Percentiles rank a stretch among this genome's conserved stretches.
Conservation (phyloP, 805 yeast genomes). For the Pichia kluyveri region DNA sequence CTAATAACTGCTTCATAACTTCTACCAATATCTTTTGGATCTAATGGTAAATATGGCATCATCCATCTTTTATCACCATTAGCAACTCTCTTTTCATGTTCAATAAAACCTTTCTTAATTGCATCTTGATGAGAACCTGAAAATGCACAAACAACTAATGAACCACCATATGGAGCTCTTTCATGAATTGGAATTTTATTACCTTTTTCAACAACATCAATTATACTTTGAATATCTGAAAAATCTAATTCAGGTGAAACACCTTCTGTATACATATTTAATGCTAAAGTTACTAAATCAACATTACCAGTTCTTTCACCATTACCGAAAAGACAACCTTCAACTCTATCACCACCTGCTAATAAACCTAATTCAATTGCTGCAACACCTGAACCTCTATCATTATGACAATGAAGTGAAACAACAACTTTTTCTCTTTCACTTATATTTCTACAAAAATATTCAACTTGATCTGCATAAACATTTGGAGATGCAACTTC, state of each 20-base stretch:
- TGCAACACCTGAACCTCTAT: slow-evolving; percentile 79
- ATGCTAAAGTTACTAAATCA: slow-evolving; percentile 65
- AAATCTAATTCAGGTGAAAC: slow-evolving; percentile 64
- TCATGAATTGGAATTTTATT: slow-evolving; percentile 67
- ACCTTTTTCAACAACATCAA: slow-evolving; percentile 65
- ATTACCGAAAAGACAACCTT: slow-evolving; percentile 75
- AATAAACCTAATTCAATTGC: slow-evolving; percentile 68
- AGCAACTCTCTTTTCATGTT: slow-evolving; percentile 42
- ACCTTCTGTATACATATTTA: slow-evolving; percentile 74
- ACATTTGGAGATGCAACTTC: slow-evolving; percentile 70
- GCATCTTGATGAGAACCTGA: slow-evolving; percentile 44
- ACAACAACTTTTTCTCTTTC: slow-evolving; percentile 66
- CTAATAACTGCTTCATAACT: slow-evolving; percentile 75
- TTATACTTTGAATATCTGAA: slow-evolving; percentile 56
- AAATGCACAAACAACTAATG: slow-evolving; percentile 71
- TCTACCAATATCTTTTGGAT: slow-evolving; percentile 75
- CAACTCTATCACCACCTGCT: slow-evolving; percentile 84
- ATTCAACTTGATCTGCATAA: slow-evolving; percentile 76
- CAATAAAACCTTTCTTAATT: slow-evolving; percentile 30
- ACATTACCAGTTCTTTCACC: slow-evolving; percentile 86
- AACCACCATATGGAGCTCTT: slow-evolving; percentile 77
- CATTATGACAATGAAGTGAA: slow-evolving; percentile 71
- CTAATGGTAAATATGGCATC: slow-evolving; percentile 71
- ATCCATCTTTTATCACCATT: slow-evolving; percentile 49
- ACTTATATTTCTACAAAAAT: slow-evolving; percentile 55